A percentile compares a stretch with the other conserved stretches of the same genome.
Conservation (phyloP, 164 flowering plant genomes). For the Buxus sempervirens region DNA sequence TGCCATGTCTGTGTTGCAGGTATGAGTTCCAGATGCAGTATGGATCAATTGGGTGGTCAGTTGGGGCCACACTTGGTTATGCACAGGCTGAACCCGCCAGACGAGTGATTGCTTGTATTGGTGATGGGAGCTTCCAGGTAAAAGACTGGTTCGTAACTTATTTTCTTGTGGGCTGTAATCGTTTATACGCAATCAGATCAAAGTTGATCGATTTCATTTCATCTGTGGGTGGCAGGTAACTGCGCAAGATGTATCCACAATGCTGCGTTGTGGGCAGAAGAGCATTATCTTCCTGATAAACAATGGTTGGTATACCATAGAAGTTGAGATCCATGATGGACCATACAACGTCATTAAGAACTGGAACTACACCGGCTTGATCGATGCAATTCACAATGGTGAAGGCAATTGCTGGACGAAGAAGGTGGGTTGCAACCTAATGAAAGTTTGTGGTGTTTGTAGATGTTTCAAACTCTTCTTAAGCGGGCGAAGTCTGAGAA, state of each 20-base stretch:
- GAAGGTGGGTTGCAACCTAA: conserved; percentile 36
- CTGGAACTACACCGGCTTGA: conserved; percentile 75
- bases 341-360: conserved; percentile 87
- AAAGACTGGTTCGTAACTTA: background rate
- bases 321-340: conserved; percentile 79
- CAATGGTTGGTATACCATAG: conserved; percentile 88
- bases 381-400: conserved; percentile 69
- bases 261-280: conserved; percentile 68
- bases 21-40: conserved; percentile 86
- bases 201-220: background rate
- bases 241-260: conserved; percentile 80
- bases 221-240: conserved; percentile 45
- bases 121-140: conserved; percentile 97
- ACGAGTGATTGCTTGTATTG: conserved; percentile 82
- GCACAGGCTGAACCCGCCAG: conserved; percentile 73
- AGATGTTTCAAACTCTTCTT: background rate
- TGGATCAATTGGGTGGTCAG: conserved; percentile 95
- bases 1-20: conserved; percentile 28
- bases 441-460: background rate
- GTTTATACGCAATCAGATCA: background rate
- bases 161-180: background rate
- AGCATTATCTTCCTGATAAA: conserved; percentile 76
- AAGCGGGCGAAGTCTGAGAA: no score
- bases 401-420: conserved; percentile 75
- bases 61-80: conserved; percentile 90